Evolutionary conservation across 805 yeast species (phyloP).

Genomic region (Cyberlindnera samutprakarnensis): DNA sequence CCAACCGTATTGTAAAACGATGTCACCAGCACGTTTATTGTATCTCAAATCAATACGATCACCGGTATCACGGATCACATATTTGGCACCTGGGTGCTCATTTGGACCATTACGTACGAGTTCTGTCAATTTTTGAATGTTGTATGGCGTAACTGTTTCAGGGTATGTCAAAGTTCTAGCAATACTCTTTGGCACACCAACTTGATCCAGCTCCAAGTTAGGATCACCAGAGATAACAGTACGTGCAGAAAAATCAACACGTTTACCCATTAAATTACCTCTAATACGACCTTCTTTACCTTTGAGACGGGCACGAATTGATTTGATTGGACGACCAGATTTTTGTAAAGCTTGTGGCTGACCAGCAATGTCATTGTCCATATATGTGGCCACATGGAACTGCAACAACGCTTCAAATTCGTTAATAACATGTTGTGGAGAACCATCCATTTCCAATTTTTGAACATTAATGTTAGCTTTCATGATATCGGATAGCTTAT

Average conservation of each 20-base stretch:
- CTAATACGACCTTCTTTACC: slow-evolving; percentile 99
- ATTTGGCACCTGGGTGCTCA: slow-evolving; percentile 99
- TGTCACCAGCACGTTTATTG: slow-evolving; percentile 97
- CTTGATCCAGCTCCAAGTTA: slow-evolving; percentile 93
- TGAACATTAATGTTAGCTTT: slow-evolving; percentile 98
- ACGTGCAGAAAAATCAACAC: slow-evolving; percentile 98
- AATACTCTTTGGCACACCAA: slow-evolving; percentile 96
- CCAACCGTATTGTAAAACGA: slow-evolving; percentile 98
- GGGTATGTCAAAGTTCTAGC: slow-evolving; percentile 96
- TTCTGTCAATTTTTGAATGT: slow-evolving; percentile 88
- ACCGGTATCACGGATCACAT: slow-evolving; percentile 96
- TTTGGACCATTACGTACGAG: slow-evolving; percentile 96
- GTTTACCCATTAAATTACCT: slow-evolving; percentile 98
- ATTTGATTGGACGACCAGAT: slow-evolving; percentile 97
- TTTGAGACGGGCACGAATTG: slow-evolving; percentile 98
- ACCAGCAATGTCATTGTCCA: slow-evolving; percentile 99
- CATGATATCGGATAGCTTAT: slow-evolving; percentile 91
- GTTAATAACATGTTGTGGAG: slow-evolving; percentile 96
- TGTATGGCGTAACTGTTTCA: slow-evolving; percentile 95
- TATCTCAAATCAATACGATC: slow-evolving; percentile 97
- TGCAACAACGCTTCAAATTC: slow-evolving; percentile 94
- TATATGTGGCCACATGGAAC: slow-evolving; percentile 97
- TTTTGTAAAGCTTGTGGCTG: slow-evolving; percentile 99
- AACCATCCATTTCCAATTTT: slow-evolving; percentile 95
- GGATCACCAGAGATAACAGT: slow-evolving; percentile 99